Base-by-base conservation (phyloP, 495 filamentous ascomycete genomes). In the Letharia lupina region DNA sequence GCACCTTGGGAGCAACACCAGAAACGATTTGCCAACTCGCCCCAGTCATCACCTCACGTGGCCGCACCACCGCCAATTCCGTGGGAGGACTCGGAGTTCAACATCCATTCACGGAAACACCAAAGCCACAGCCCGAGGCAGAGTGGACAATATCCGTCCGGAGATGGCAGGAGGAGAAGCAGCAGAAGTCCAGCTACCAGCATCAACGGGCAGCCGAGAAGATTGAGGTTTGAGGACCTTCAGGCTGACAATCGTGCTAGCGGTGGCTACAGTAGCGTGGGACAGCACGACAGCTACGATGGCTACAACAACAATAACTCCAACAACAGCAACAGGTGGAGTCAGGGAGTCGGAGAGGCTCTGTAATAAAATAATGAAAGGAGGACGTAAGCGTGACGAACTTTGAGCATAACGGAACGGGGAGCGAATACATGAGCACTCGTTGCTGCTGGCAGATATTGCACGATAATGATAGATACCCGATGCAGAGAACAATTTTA, bases 211-310 rank as follows among this genome's bases (percentile, higher is more conserved):
- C 63, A 70, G 61, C 66, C 70, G 33, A 65, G 68, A 60, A 54
- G 70, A 9, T 58, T 72, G 57, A 64, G 70, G 41, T 72, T 72
- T 44, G 65, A 67, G n/a, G 70, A 72, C 59, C 60, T 69, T 60
- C 59, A 60, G 56, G 58, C 68, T 18, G 70, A 56, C 10, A 48
- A 57, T 3, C 52, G 61, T 40, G 23, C 56, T 39, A 59, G 54
- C 11, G 44, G 48, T 42, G 48, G 47, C 31, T 56, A 63, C 40
- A 54, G n/a, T 35, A 37, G 41, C 40, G 39, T 65, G 28, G 60
- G 47, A 23, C 48, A 59, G 28, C 47, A 54, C 41, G 63, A 69
- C 15, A 64, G 64, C 57, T 63, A 62, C 28, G 65, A 66, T 50
- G 57, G 41, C 4, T 67, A 70, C 65, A 63, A 68, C 62, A 48